Percentiles rank a stretch among this genome's conserved stretches.
Conservation (phyloP, 73 alveolate genomes). For the Paraurostyla sp. region DNA sequence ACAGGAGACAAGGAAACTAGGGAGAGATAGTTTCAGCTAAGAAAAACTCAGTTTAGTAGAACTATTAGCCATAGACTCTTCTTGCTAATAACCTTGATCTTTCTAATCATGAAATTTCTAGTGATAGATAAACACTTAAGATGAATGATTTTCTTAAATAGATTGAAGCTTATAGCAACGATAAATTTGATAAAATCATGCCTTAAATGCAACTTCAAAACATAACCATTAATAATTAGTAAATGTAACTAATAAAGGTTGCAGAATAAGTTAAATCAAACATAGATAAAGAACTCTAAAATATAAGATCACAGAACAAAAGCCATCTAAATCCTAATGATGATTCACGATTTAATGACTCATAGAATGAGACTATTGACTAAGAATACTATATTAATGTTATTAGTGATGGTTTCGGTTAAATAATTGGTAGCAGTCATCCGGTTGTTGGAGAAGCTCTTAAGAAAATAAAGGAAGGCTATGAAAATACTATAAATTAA, state of each 20-base stretch:
- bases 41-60: slow-evolving; percentile 22
- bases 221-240: background rate
- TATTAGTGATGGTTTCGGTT: background rate
- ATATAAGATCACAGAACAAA: background rate
- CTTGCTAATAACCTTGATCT: background rate
- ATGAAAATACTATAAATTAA: background rate
- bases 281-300: background rate
- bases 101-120: slow-evolving; percentile 9
- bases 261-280: slow-evolving; percentile 14
- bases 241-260: background rate
- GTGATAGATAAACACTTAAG: slow-evolving; percentile 51
- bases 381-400: background rate
- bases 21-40: slow-evolving; percentile 23
- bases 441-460: slow-evolving; percentile 17
- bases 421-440: background rate
- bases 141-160: slow-evolving; percentile 55
- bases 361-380: slow-evolving; percentile 8
- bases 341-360: background rate
- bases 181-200: slow-evolving; percentile 4
- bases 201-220: background rate
- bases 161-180: slow-evolving; percentile 49
- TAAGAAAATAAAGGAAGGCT: slow-evolving; percentile 17
- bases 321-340: background rate
- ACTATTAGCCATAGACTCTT: background rate
- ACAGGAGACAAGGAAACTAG: background rate